Evolutionary conservation across 208 protist genomes (phyloP).

Genomic region (Leptomonas seymouri): DNA sequence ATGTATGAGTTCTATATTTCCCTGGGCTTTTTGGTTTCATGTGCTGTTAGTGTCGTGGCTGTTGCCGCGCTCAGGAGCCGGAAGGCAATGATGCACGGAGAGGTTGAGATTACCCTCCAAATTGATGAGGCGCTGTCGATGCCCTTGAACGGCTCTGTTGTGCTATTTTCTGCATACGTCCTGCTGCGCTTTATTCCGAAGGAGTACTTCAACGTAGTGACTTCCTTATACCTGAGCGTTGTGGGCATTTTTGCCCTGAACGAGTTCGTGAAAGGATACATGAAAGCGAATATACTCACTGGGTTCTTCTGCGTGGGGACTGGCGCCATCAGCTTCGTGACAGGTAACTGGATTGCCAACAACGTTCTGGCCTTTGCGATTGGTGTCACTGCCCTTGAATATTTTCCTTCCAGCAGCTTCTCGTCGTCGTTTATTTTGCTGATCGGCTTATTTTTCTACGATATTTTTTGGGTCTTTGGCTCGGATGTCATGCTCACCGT

Average conservation of each 20-base stretch:
- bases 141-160: constrained; percentile 80
- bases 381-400: constrained; percentile 70
- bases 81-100: constrained; percentile 35
- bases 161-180: constrained; percentile 82
- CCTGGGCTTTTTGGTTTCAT: constrained; percentile 45
- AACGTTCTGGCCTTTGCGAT: constrained; percentile 95
- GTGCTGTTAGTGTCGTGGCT: constrained; percentile 51
- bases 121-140: constrained; percentile 64
- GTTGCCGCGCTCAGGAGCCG: constrained; percentile 51
- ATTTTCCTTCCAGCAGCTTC: constrained; percentile 62
- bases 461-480: constrained; percentile 98
- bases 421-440: constrained; percentile 78
- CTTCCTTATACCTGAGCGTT: constrained; percentile 77
- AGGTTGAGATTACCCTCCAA: constrained; percentile 40
- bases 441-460: constrained; percentile 96
- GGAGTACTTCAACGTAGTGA: constrained; percentile 69
- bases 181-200: constrained; percentile 80
- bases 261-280: constrained; percentile 57
- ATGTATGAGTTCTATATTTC: constrained; percentile 61
- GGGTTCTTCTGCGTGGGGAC: constrained; percentile 62
- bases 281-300: constrained; percentile 68
- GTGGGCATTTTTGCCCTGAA: constrained; percentile 70
- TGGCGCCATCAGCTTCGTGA: constrained; percentile 63
- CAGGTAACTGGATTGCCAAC: constrained; percentile 94
- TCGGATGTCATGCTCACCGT: constrained; percentile 97